A percentile compares a stretch with the other conserved stretches of the same genome.
These are phyloP conservation scores for Rosa multiflora DNA, from an alignment of 306 rosid genomes.

Conservation along the genomic window DNA sequence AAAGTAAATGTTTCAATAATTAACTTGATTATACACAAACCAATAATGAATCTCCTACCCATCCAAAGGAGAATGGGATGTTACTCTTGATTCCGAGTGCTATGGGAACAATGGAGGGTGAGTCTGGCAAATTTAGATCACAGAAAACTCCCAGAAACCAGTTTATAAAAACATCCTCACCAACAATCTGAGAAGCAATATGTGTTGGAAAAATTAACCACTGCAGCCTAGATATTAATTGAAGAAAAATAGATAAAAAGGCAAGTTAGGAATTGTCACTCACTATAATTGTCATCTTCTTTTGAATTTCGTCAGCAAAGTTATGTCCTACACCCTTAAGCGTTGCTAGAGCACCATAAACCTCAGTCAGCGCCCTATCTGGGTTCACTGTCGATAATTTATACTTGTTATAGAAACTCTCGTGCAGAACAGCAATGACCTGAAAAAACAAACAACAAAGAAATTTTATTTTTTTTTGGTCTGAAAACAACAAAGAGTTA, in stretches of 20 bases:
- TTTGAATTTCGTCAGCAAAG: not conserved
- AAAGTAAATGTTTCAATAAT: too few relatives aligned
- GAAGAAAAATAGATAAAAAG: too few relatives aligned
- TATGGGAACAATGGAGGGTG: not conserved
- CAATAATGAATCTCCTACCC: not conserved
- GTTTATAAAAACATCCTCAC: not conserved
- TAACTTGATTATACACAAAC: too few relatives aligned
- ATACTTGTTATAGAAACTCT: too few relatives aligned
- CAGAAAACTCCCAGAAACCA: slow-evolving; percentile 7
- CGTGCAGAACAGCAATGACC: too few relatives aligned
- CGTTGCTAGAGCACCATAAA: not conserved
- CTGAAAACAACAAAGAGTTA: too few relatives aligned
- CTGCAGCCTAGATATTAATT: not conserved
- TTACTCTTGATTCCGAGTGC: not conserved
- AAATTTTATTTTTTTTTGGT: too few relatives aligned
- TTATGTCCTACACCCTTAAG: not conserved
- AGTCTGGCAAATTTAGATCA: not conserved
- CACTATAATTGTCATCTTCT: slow-evolving; percentile 6
- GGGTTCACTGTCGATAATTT: not conserved
- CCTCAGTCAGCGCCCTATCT: not conserved
- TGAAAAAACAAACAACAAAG: too few relatives aligned
- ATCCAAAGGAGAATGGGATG: not conserved
- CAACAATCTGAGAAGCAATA: slow-evolving; percentile 4
- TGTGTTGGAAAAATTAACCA: not conserved
- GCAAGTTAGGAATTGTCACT: not conserved